Evolutionary conservation across 805 yeast species (phyloP).

Genomic region (Pichia rugopelliculosa): DNA sequence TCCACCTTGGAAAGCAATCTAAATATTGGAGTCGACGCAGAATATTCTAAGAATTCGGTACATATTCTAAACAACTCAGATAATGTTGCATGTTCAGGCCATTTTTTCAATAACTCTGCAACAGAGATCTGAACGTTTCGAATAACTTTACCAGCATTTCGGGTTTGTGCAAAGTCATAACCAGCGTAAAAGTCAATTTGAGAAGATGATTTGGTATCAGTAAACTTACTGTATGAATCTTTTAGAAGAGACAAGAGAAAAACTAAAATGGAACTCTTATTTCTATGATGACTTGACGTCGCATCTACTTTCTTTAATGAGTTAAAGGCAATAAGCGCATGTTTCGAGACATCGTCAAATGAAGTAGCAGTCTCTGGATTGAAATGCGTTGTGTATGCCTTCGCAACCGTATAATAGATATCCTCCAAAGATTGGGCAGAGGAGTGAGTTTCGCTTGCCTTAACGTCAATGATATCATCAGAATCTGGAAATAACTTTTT

Average conservation of each 20-base stretch:
- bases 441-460: constrained; percentile 18
- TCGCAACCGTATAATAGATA: constrained; percentile 41
- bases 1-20: constrained; percentile 75
- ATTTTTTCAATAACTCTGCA: constrained; percentile 44
- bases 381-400: constrained; percentile 40
- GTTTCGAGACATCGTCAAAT: constrained; percentile 28
- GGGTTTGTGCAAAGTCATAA: constrained; percentile 51
- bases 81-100: constrained; percentile 96
- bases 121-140: constrained; percentile 39
- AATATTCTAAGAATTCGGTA: constrained; percentile 54
- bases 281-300: constrained; percentile 16
- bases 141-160: constrained; percentile 46
- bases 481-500: constrained; percentile 78
- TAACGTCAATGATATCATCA: constrained; percentile 50
- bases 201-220: constrained; percentile 16
- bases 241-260: constrained; percentile 30
- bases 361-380: constrained; percentile 8
- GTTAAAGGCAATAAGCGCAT: constrained; percentile 29
- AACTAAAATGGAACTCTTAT: constrained; percentile 28
- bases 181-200: constrained; percentile 61
- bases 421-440: constrained; percentile 34
- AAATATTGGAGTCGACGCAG: constrained; percentile 68
- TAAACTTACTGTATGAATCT: constrained; percentile 26
- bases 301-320: constrained; percentile 21
- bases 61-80: constrained; percentile 58